Base-by-base conservation (phyloP, 805 yeast species). In the Ogataea minuta region DNA sequence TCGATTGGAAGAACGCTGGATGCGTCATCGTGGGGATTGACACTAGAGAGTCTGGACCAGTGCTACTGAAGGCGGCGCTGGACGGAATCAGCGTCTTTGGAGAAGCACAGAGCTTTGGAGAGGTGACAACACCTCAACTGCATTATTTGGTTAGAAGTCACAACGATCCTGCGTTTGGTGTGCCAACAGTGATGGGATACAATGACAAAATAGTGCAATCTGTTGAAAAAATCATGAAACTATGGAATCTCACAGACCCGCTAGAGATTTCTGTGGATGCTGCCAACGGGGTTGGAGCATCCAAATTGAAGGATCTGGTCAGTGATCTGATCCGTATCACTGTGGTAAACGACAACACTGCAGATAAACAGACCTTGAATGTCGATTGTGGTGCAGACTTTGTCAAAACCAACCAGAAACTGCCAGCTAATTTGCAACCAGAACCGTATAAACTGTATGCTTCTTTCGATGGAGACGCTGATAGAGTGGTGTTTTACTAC, bases 271-370 rank as follows among this genome's bases (percentile, higher is more conserved):
- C 80, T 2, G 77, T 93, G 13, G 99, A 93, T 64, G 81, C 89
- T 27, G 99, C 99, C 6, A 93, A 93, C 59, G 99, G 99, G n/a
- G 86, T 93, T 27, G 99, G 99, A 12, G 95, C 89, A 1, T 84
- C 86, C 14, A 84, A 84, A 57, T 68, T 81, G 19, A 54, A 60
- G 16, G 66, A 70, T 16, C 63, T 90, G 41, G 33, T 48, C 26
- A 43, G 56, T 2, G 60, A 69, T 2, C 53, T 66, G 13, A 57
- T 85, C 12, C 60, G 68, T 0, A 61, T 71, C 37, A 49, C 19
- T 9, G 53, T 71, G 17, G 72, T 81, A 14, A 89, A 89, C 55
- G 75, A 68, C 38, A 60, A 73, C 10, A 79, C 70, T 52, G 52
- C 65, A 13, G 57, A 63, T 11, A 89, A 95, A 1, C 57, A 66